Evolutionary conservation across 495 filamentous ascomycete species (phyloP), one percentile per base, ranked within the genome.

Genomic region (Penicillium maclennaniae): DNA sequence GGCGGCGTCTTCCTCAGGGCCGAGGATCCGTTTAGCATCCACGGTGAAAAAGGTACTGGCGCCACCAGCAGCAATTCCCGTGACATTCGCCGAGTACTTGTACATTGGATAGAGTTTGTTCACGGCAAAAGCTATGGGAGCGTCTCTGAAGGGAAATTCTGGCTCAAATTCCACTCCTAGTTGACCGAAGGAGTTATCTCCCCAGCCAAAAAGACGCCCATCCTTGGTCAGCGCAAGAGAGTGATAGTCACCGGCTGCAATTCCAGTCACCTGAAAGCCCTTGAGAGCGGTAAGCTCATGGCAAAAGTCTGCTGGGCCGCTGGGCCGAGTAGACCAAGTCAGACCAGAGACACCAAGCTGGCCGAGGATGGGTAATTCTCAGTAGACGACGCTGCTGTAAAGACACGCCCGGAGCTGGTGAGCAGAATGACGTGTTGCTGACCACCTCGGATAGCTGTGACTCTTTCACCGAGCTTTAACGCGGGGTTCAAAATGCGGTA

Each of bases 201-300:
- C 93, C 68, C 96, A 98, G 23, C 83, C 75, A 67, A 91, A 96
- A n/a, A 91, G 78, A 21, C 80, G 77, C 36, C 93, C 93, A 40
- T 87, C 71, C 23, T 75, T 78, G 61, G 91, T 88, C 16, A 90
- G 75, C 1, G 78, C 86, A 10, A 96, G 71, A 23, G 91, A 92
- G 68, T 98, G 93, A 56, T 86, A 86, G 63, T 96, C 91, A 25
- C 93, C 93, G 10, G 89, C 67, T 0, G 92, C 91, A 51, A 97
- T 84, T 45, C 86, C 75, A 7, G 73, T 68, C 37, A 95, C 83
- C 26, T 83, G 76, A 42, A 79, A 81, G 5, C 82, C 85, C 40
- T 79, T 81, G 4, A 88, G 69, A 0, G 83, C 79, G 15, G 70
- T 79, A 44, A 92, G 70, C 60, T 95, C 89, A 59, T 96, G 88